phyloP scores from a whole-genome alignment of 257 asterid species.

The Solanum piurae region DNA sequence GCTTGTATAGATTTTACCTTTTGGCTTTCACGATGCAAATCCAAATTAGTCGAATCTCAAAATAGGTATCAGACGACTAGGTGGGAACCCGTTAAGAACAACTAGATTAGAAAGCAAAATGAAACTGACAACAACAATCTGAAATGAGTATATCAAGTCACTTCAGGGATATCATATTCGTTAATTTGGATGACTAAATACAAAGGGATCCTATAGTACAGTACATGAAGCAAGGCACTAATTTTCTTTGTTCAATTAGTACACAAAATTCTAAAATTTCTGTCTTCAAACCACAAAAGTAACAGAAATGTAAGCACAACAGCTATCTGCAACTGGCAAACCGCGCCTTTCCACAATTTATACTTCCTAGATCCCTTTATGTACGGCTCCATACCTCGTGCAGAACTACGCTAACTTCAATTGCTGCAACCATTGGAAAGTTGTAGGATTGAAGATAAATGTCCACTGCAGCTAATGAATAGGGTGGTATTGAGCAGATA shows the following conservation, averaged over 20 bases:
- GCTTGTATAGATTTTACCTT: background rate
- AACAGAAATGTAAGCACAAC: background rate
- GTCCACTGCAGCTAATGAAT: constrained; percentile 20
- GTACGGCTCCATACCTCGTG: background rate
- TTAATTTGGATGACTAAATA: background rate
- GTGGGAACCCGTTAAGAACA: background rate
- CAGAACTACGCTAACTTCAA: background rate
- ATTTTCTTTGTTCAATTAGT: background rate
- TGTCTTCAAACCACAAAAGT: background rate
- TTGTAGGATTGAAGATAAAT: background rate
- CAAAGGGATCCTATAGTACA: background rate
- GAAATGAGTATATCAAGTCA: background rate
- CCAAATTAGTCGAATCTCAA: background rate
- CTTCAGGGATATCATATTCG: background rate
- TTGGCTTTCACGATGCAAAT: background rate
- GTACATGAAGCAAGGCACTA: background rate
- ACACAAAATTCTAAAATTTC: background rate
- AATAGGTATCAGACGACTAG: background rate
- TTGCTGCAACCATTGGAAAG: background rate
- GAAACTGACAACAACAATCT: background rate
- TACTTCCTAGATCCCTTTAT: background rate
- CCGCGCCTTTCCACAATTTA: background rate
- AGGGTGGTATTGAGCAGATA: constrained; percentile 50
- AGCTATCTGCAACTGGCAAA: background rate
- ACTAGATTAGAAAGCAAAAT: background rate